phyloP scores from a whole-genome alignment of 257 asterid genomes.

The Forsythia suspensa region DNA sequence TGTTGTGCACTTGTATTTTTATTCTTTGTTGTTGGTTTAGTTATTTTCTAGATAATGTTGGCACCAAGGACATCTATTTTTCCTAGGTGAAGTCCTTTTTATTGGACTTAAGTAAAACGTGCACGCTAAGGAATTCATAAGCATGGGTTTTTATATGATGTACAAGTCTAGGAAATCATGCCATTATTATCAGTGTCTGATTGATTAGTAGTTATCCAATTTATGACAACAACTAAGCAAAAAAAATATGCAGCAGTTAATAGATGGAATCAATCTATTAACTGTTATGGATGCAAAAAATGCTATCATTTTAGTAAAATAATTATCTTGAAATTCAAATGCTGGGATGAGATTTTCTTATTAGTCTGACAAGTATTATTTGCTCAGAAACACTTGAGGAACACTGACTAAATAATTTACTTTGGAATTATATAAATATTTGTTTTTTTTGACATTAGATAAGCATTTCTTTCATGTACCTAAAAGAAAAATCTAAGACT shows the following conservation, averaged over 20 bases:
- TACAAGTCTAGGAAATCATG: conserved; percentile 1
- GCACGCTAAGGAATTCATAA: not conserved
- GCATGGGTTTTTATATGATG: not conserved
- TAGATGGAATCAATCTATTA: not conserved
- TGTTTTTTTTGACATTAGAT: not conserved
- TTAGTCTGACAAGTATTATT: not conserved
- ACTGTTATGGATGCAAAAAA: not conserved
- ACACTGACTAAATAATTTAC: not conserved
- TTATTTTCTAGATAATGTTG: conserved; percentile 16
- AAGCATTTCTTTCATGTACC: not conserved
- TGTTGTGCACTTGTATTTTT: conserved; percentile 7
- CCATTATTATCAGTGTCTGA: not conserved
- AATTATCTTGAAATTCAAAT: not conserved
- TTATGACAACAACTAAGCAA: conserved; percentile 2
- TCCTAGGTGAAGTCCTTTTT: conserved; percentile 6
- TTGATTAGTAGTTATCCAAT: not conserved
- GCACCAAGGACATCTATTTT: not conserved
- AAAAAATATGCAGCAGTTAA: not conserved
- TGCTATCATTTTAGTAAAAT: not conserved
- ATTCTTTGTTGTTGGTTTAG: not conserved
- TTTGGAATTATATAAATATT: not conserved
- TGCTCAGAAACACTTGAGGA: not conserved
- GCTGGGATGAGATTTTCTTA: conserved; percentile 1
- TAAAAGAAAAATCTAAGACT: not conserved
- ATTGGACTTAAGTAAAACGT: not conserved